Evolutionary conservation across 805 yeast genomes (phyloP), one percentile per base, ranked within the genome.

Genomic region (Hagleromyces aurorensis): DNA sequence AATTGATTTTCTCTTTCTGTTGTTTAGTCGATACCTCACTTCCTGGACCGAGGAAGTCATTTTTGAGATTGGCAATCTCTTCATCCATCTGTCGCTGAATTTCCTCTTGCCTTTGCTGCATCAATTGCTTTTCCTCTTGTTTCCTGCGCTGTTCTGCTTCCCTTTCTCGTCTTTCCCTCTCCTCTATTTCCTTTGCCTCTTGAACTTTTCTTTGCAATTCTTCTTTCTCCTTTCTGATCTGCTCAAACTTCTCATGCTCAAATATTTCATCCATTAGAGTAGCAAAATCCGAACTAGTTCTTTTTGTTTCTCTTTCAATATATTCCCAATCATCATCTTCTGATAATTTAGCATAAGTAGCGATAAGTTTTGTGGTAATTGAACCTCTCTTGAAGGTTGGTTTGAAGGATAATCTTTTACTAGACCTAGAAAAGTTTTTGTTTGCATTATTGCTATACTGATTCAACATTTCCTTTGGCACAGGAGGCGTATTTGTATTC

Each of bases 271-370:
- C 89, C 62, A 85, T 78, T 23, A 80, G 61, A 2, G 80, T 70
- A 8, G 86, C 91, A 62, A 80, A 80, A 38, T 80, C 81, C 10
- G 83, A 75, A 20, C 83, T 75, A 2, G 87, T 78, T 55, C 91
- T 67, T 55, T 72, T 78, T 5, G 85, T 76, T 50, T 75, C 83
- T 45, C 70, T 74, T 44, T 78, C 82, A 55, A 78, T 70, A 43
- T 70, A 70, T 44, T 75, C 80, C 75, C 83, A 72, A 37, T 74
- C 80, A 23, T 69, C 65, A 32, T 64, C 67, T 34, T 75, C 78
- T 3, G 83, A 67, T 37, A 80, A 58, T 48, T 75, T 78, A 19
- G 89, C 84, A 53, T 80, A 80, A 0, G 85, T 75, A 1, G 85
- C 70, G 36, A 80, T 67, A 38, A 80, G 53, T 46, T 76, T 79